Evolutionary conservation across 805 yeast genomes (phyloP).

Genomic region (Candida montana): DNA sequence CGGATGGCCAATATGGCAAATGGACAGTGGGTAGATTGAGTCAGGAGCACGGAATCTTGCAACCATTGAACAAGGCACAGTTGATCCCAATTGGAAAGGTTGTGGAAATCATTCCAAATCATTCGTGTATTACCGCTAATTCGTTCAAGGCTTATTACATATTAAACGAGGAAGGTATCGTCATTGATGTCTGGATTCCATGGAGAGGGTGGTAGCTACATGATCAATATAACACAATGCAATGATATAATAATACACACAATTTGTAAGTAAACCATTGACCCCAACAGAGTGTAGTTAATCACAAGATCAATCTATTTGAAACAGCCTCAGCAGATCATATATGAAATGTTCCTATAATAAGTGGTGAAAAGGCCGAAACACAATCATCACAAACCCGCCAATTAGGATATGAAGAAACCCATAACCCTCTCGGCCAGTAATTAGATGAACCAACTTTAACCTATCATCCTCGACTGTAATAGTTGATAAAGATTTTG

Average conservation of each 20-base stretch:
- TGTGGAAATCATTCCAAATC: slow-evolving; percentile 59
- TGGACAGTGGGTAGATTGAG: slow-evolving; percentile 68
- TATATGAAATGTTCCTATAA: slow-evolving; percentile 35
- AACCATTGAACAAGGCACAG: slow-evolving; percentile 31
- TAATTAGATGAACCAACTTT: slow-evolving; percentile 31
- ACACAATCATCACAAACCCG: slow-evolving; percentile 51
- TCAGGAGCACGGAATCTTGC: slow-evolving; percentile 76
- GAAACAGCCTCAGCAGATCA: slow-evolving; percentile 30
- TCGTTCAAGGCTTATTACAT: slow-evolving; percentile 49
- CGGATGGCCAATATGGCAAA: slow-evolving; percentile 38
- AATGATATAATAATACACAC: too few species aligned
- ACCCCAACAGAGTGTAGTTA: too few species aligned
- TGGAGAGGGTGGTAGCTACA: slow-evolving; percentile 49
- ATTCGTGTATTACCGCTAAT: slow-evolving; percentile 67
- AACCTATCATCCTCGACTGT: slow-evolving; percentile 52
- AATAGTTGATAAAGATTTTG: slow-evolving; percentile 44
- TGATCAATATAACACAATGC: too few species aligned
- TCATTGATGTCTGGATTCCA: slow-evolving; percentile 63
- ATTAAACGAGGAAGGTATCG: slow-evolving; percentile 42
- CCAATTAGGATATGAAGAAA: slow-evolving; percentile 16
- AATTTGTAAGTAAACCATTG: too few species aligned
- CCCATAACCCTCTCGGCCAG: slow-evolving; percentile 10
- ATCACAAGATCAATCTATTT: slow-evolving; percentile 10
- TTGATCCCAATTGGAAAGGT: slow-evolving; percentile 51
- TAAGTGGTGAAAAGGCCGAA: slow-evolving; percentile 47